Conservation (phyloP, 257 asterid genomes). For the Gynochthodes officinalis region DNA sequence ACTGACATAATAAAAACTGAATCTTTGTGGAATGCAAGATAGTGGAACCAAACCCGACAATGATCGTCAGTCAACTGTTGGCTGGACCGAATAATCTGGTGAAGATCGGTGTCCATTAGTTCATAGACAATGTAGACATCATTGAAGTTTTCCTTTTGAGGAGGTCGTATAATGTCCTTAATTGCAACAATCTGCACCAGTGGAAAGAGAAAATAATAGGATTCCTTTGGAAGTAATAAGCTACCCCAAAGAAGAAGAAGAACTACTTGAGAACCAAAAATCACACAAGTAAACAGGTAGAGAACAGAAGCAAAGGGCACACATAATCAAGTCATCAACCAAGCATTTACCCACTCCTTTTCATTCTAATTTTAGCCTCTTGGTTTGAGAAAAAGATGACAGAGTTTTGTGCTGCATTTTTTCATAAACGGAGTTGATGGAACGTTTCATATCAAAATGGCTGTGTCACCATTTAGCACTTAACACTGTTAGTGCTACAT, state of each 20-base stretch:
- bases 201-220: slow-evolving; percentile 9
- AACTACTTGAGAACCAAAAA: neutral
- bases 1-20: neutral
- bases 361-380: neutral
- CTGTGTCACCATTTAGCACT: neutral
- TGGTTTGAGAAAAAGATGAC: neutral
- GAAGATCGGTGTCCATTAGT: slow-evolving; percentile 98
- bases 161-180: slow-evolving; percentile 92
- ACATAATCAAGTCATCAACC: neutral
- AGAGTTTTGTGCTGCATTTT: neutral
- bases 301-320: neutral
- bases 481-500: neutral
- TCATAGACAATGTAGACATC: slow-evolving; percentile 94
- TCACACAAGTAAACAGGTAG: neutral
- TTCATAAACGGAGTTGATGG: neutral
- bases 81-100: slow-evolving; percentile 88
- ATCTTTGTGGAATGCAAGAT: slow-evolving; percentile 14
- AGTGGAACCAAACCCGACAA: slow-evolving; percentile 79
- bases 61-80: slow-evolving; percentile 85
- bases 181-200: slow-evolving; percentile 67
- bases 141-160: slow-evolving; percentile 88
- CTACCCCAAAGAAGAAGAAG: neutral
- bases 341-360: neutral
- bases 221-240: neutral
- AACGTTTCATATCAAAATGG: neutral